Evolutionary conservation across 2,329 filamentous ascomycete species (phyloP).

Genomic region (Nemania sp.): DNA sequence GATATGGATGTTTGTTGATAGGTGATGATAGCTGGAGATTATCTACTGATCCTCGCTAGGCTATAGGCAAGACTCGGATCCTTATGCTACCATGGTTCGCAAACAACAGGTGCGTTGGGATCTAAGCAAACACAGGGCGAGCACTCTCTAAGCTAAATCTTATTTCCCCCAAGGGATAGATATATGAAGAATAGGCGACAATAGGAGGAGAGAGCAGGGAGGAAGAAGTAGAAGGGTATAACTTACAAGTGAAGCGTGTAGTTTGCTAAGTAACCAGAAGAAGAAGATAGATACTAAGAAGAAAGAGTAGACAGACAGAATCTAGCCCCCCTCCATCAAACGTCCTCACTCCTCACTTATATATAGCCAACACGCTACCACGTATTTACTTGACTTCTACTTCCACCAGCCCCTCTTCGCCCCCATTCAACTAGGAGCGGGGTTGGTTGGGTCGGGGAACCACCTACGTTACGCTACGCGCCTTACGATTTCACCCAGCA

Average conservation of each 20-base stretch:
- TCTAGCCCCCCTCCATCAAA: not conserved
- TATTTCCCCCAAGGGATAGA: not conserved
- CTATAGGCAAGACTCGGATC: not conserved
- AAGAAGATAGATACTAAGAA: slow-evolving; percentile 2
- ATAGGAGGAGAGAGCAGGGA: not conserved
- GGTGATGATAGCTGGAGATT: not conserved
- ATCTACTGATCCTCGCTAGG: not conserved
- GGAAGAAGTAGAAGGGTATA: not conserved
- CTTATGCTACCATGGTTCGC: not conserved
- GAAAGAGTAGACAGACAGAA: not conserved
- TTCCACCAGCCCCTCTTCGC: not conserved
- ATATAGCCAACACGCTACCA: slow-evolving; percentile 22
- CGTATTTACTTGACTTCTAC: not conserved
- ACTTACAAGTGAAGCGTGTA: slow-evolving; percentile 23
- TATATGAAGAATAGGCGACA: not conserved
- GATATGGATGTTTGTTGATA: not conserved
- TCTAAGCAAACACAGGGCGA: not conserved
- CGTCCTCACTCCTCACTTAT: slow-evolving; percentile 35
- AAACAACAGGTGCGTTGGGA: not conserved
- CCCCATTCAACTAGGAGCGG: slow-evolving; percentile 23
- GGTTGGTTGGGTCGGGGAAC: slow-evolving; percentile 12
- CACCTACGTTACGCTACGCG: not conserved
- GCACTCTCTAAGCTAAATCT: not conserved
- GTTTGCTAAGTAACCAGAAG: not conserved
- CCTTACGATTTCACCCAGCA: not conserved